Base-by-base conservation (phyloP, 2,329 filamentous ascomycete species). In the Myotisia sp. region DNA sequence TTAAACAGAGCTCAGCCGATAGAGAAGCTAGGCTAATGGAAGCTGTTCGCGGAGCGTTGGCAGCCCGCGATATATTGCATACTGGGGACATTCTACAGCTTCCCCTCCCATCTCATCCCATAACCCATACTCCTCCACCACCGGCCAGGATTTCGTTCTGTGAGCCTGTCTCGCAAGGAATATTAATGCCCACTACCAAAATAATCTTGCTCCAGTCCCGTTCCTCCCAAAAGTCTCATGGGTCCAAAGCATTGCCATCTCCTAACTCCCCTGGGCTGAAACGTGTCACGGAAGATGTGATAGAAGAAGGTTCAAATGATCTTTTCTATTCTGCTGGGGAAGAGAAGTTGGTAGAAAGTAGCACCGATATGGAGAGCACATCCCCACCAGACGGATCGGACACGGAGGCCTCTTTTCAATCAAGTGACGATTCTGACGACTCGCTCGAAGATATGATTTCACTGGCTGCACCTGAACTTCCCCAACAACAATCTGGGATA, bases 401-500 rank as follows among this genome's bases (percentile, higher is more conserved):
- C 47, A 74, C 72, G 1, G 64, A 65, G 30, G 51, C 53, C 3
- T 62, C 63, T 8, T 49, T 44, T 10, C 53, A 53, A 3, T 58
- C 57, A 7, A 75, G 80, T 37, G 76, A 78, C n/a, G 82, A 87
- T 10, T 93, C 87, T 0, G 86, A 93, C 53, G 87, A 93, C 51
- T 90, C 83, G 0, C 71, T 84, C 63, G 86, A 94, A 44, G 85
- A 93, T 41, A 82, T 93, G 70, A 93, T 95, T 34, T 92, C 85
- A 3, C 67, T 95, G 20, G 77, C 79, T 44, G 77, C 79, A 1
- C 87, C 87, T 1, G 71, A 77, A 18, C 61, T 94, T 10, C 76
- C 81, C 1, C 71, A 83, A n/a, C 75, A 80, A 17, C 75, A 75
- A 36, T 79, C 79, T 1, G 87, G 84, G 31, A 76, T 81, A 12